Base-by-base conservation (phyloP, 805 yeast species). In the Yarrowia bubula region DNA sequence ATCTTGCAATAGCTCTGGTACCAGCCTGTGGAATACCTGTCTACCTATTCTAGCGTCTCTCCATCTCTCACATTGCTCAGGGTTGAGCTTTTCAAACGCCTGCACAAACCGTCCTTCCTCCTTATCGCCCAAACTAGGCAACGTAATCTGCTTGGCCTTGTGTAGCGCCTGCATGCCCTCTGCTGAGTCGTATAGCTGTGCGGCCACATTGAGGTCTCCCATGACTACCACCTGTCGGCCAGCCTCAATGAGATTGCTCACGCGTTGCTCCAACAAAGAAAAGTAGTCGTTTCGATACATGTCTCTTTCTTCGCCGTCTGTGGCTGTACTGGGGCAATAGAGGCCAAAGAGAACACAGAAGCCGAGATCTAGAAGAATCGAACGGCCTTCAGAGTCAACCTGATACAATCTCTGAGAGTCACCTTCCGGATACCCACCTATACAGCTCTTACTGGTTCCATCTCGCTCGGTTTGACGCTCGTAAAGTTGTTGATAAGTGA, bases 121-220 rank as follows among this genome's bases (percentile, higher is more conserved):
- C 38, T 37, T 17, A n/a, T 57, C 37, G 10, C n/a, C 37, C 18
- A 32, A 17, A 4, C 17, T 10, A 0, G 50, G 46, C 15, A 65
- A 28, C 15, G 42, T 33, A 37, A 51, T 31, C 31, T 28, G 57
- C 10, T 68, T 68, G 13, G 53, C 77, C 61, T 79, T 79, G 51
- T 76, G 70, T 8, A 82, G 76, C 28, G 79, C 81, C 44, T 79
- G 80, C 8, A 88, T 79, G 0, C 80, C 78, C 66, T 89, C 96
- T 1, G 96, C 98, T 66, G 87, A 85, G 72, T 93, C 99, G 6
- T 89, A 86, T 51, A 89, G 75, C 74, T 92, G 95, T 14, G 90
- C 79, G 4, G 92, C 80, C 2, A 93, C 87, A 72, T 93, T 93
- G 14, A 93, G 81, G 73, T 93, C 99, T 1, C 99, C 99, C 85